Base-by-base conservation (phyloP, 257 asterid species). In the Petunia secreta region DNA sequence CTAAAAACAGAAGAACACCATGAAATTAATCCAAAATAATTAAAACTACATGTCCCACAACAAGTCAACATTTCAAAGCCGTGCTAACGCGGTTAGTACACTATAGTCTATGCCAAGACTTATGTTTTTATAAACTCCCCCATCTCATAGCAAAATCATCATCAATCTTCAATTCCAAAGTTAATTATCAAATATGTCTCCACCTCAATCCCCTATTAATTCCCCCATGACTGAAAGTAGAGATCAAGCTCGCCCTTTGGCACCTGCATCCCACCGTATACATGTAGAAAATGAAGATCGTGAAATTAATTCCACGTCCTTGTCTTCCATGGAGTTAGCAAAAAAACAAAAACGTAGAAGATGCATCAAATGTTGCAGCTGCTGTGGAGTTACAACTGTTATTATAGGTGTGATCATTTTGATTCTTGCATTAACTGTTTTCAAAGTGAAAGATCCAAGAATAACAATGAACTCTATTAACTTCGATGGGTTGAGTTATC, bases 311-410 rank as follows among this genome's bases (percentile, higher is more conserved):
- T 71, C 34, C 11, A 10, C 25, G 0, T 10, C 16, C 3, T 5
- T 4, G 8, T 71, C 62, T 1, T 15, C 3, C 2, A 54, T 3
- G 6, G 68, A 76, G 41, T 57, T 15, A 4, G 4, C 41, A 2
- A 76, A 76, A 0, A 40, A 76, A 59, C 16, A 15, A 57, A 80
- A 79, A 65, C 84, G 83, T 60, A 79, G 75, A 43, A 81, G 80
- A 40, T 86, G 82, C 6, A 52, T 88, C 43, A 34, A 25, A n/a
- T 87, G 86, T 25, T 85, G 87, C 25, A 83, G 86, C 53, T 88
- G 91, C 80, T 8, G 55, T 36, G 80, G 82, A 0, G 77, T 85
- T 0, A 39, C 80, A 14, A 46, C 75, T 0, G 10, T 88, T 37
- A 71, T 86, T 1, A 2, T 69, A n/a, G 79, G 62, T 48, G 77